Conservation (phyloP, 306 rosid genomes). For the Cucumis melo region DNA sequence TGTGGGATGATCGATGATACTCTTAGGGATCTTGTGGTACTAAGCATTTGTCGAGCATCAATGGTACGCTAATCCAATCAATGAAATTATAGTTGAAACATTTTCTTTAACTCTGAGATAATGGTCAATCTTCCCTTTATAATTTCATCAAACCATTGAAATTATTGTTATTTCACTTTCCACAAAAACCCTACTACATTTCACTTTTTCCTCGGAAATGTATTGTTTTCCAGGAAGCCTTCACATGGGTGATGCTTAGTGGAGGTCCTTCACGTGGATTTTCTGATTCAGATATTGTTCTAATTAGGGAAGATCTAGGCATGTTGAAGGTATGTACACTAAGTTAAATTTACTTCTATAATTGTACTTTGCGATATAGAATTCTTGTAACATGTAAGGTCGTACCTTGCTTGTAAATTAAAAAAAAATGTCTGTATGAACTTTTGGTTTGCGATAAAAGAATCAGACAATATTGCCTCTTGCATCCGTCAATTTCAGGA, state of each 20-base stretch:
- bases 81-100: too few species aligned
- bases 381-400: neutral
- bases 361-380: neutral
- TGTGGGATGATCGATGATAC: conserved; percentile 32
- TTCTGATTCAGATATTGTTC: conserved; percentile 26
- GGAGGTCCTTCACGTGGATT: conserved; percentile 54
- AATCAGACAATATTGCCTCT: neutral
- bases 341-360: too few species aligned
- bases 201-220: neutral
- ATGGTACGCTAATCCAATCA: conserved; percentile 17
- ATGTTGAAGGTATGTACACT: conserved; percentile 25
- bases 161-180: too few species aligned
- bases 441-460: neutral
- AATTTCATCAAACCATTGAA: too few species aligned
- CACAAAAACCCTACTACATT: neutral
- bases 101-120: too few species aligned
- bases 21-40: conserved; percentile 34
- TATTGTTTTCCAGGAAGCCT: conserved; percentile 33
- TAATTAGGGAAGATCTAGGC: conserved; percentile 30
- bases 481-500: conserved; percentile 19
- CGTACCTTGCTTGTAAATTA: neutral
- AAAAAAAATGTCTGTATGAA: neutral
- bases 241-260: conserved; percentile 39
- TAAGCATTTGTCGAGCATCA: conserved; percentile 39
- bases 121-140: too few species aligned